Percentiles rank a stretch among this genome's conserved stretches.
Evolutionary conservation across 2,329 filamentous ascomycete species (phyloP).

Genomic region (Fusarium miscanthi): DNA sequence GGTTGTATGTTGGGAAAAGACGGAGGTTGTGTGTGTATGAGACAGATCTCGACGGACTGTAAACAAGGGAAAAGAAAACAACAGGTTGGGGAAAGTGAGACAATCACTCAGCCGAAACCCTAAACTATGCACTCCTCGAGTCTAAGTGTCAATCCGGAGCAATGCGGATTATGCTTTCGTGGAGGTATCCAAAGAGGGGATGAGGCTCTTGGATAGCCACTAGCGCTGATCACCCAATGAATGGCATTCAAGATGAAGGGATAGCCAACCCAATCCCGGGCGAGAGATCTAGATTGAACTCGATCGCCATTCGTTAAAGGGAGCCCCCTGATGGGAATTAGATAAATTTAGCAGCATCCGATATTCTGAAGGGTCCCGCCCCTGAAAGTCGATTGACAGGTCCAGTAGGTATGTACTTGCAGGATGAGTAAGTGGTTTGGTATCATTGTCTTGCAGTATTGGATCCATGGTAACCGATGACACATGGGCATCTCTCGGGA

Average conservation of each 20-base stretch:
- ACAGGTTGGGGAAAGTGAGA: constrained; percentile 10
- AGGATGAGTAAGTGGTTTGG: neutral
- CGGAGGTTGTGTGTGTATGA: neutral
- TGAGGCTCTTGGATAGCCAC: constrained; percentile 24
- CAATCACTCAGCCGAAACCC: constrained; percentile 4
- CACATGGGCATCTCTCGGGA: neutral
- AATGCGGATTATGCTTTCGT: constrained; percentile 24
- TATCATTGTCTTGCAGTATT: neutral
- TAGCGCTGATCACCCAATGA: constrained; percentile 24
- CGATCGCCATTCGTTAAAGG: constrained; percentile 25
- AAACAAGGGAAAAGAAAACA: neutral
- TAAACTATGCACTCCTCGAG: neutral
- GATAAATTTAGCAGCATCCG: constrained; percentile 10
- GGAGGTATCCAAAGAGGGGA: constrained; percentile 14
- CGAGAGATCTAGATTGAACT: constrained; percentile 25
- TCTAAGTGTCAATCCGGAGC: neutral
- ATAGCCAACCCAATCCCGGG: constrained; percentile 26
- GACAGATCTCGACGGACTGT: neutral
- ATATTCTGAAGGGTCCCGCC: constrained; percentile 9
- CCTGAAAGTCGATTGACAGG: constrained; percentile 29
- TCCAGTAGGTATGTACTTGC: neutral
- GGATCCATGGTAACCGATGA: neutral
- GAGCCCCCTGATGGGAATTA: neutral
- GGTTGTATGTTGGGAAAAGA: neutral
- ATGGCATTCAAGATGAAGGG: constrained; percentile 12